These are phyloP conservation scores for Fusarium sp. DNA, from an alignment of 2,329 filamentous ascomycete genomes.

Conservation along the genomic window DNA sequence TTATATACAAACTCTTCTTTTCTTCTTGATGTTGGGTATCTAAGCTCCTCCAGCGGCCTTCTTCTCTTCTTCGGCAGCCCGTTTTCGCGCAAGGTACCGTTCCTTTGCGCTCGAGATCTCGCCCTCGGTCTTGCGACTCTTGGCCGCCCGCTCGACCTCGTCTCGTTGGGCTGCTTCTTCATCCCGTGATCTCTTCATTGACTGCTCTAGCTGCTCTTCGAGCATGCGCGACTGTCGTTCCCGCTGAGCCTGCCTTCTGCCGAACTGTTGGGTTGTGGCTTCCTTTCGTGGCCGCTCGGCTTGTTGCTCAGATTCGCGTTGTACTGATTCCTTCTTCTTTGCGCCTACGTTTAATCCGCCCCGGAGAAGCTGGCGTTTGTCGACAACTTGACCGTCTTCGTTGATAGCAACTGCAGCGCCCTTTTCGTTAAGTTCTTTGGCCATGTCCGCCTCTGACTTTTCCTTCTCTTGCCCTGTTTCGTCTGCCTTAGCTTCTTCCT, in stretches of 20 bases:
- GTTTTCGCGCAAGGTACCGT: slow-evolving; percentile 83
- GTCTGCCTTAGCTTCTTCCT: slow-evolving; percentile 54
- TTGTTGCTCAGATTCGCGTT: slow-evolving; percentile 44
- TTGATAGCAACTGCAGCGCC: slow-evolving; percentile 77
- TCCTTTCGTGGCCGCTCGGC: slow-evolving; percentile 53
- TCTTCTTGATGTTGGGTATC: slow-evolving; percentile 49
- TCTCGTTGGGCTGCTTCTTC: slow-evolving; percentile 76
- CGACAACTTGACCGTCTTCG: slow-evolving; percentile 86
- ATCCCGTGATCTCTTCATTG: slow-evolving; percentile 79
- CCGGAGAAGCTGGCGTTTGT: slow-evolving; percentile 84
- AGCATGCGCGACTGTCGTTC: slow-evolving; percentile 86
- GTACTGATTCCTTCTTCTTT: slow-evolving; percentile 68
- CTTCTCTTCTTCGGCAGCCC: slow-evolving; percentile 78
- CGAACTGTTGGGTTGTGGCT: slow-evolving; percentile 59
- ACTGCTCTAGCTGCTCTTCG: slow-evolving; percentile 81
- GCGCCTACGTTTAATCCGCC: slow-evolving; percentile 82
- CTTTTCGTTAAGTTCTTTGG: slow-evolving; percentile 75
- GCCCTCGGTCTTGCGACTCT: slow-evolving; percentile 82
- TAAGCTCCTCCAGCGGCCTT: slow-evolving; percentile 52
- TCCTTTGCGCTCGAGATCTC: slow-evolving; percentile 86
- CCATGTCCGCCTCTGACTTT: slow-evolving; percentile 74
- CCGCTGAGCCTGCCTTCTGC: slow-evolving; percentile 76
- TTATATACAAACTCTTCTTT: slow-evolving; percentile 35
- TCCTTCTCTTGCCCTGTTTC: slow-evolving; percentile 69
- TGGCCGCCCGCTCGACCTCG: slow-evolving; percentile 75